Conservation (phyloP, 352 stramenopile species). For the Globisporangium canariense region DNA sequence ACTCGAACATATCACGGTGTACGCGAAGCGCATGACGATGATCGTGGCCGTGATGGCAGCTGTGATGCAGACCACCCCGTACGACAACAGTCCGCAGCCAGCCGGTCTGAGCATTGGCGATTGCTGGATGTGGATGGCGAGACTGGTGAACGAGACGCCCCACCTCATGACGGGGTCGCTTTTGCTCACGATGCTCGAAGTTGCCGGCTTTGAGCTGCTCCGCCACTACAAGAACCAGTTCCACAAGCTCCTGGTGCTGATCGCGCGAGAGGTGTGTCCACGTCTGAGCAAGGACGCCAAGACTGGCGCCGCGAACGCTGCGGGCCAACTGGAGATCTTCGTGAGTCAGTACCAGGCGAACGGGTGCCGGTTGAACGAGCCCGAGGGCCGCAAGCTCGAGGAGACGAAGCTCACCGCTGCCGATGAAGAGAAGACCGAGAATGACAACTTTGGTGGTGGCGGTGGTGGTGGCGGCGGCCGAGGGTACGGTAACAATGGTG, state of each 20-base stretch:
- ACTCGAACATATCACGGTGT: conserved; percentile 75
- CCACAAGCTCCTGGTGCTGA: conserved; percentile 72
- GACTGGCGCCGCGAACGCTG: conserved; percentile 72
- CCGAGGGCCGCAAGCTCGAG: conserved; percentile 60
- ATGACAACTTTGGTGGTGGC: conserved; percentile 27
- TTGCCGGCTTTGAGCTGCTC: conserved; percentile 64
- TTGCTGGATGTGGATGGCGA: conserved; percentile 70
- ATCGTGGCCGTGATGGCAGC: conserved; percentile 62
- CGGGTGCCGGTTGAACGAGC: conserved; percentile 48
- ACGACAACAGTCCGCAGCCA: conserved; percentile 48
- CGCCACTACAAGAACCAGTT: conserved; percentile 72
- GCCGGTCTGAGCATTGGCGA: conserved; percentile 55
- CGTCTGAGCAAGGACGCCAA: conserved; percentile 68
- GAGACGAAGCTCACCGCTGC: conserved; percentile 60
- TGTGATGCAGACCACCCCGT: conserved; percentile 67
- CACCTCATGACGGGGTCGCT: conserved; percentile 70
- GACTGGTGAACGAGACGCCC: conserved; percentile 63
- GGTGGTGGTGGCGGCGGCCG: conserved; percentile 24
- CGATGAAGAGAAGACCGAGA: conserved; percentile 69
- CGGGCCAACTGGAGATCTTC: conserved; percentile 70
- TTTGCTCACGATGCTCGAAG: conserved; percentile 74
- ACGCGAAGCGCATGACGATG: conserved; percentile 81
- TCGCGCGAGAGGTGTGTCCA: conserved; percentile 59
- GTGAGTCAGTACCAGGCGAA: conserved; percentile 69
- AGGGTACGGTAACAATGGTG: conserved; percentile 15